A percentile compares a stretch with the other conserved stretches of the same genome.
phyloP scores from a whole-genome alignment of 441 rosid genomes.

The Pelargonium fulgidum region DNA sequence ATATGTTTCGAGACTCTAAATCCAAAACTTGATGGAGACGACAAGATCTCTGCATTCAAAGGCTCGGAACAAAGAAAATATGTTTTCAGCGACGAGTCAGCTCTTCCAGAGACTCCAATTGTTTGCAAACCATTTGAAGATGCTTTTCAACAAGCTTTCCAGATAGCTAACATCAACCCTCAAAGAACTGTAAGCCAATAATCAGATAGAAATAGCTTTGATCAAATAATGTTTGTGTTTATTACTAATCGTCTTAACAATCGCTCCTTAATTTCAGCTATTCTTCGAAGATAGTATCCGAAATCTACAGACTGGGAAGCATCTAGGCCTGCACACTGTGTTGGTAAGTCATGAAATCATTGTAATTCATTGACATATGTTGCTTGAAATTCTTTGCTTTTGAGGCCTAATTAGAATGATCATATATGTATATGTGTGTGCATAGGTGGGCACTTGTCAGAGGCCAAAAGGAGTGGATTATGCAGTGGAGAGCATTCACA shows the following conservation, averaged over 20 bases:
- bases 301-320: conserved; percentile 60
- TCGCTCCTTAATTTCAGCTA: conserved; percentile 34
- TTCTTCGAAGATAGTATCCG: conserved; percentile 86
- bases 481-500: conserved; percentile 83
- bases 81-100: conserved; percentile 31
- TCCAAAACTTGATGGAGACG: conserved; percentile 19
- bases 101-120: conserved; percentile 53
- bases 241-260: background rate
- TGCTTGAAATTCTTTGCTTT: background rate
- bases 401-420: background rate
- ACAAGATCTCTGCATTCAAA: conserved; percentile 11
- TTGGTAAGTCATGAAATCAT: conserved; percentile 41
- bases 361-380: background rate
- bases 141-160: conserved; percentile 59
- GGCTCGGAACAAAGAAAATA: conserved; percentile 14
- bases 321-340: conserved; percentile 63
- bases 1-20: conserved; percentile 77
- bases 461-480: conserved; percentile 53
- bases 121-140: conserved; percentile 79
- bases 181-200: conserved; percentile 47
- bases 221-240: background rate
- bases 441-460: conserved; percentile 60
- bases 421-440: background rate
- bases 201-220: background rate
- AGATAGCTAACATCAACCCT: conserved; percentile 60